Percentiles rank a stretch among this genome's conserved stretches.
Conservation (phyloP, 306 rosid species). For the Prunus mira region DNA sequence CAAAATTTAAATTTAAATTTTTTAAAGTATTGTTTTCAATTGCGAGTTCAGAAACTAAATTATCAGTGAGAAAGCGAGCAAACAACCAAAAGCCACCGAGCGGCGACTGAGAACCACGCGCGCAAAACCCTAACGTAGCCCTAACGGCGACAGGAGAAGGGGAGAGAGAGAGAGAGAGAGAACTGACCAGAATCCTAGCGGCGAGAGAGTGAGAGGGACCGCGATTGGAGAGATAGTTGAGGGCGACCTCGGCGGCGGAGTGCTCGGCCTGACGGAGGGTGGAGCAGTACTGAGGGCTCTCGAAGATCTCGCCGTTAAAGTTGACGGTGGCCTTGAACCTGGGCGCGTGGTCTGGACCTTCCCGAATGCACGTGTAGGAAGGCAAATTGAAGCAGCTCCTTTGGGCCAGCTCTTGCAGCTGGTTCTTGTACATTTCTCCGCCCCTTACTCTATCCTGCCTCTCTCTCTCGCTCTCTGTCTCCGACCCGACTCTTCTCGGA, state of each 20-base stretch:
- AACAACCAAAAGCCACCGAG: background rate
- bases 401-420: constrained; percentile 99
- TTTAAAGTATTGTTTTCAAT: background rate
- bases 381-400: constrained; percentile 98
- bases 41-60: constrained; percentile 1
- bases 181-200: constrained; percentile 81
- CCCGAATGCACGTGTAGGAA: constrained; percentile 85
- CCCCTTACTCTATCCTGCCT: background rate
- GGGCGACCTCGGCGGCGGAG: constrained; percentile 99
- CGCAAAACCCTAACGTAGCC: constrained; percentile 22
- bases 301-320: constrained; percentile 95
- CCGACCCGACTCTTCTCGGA: background rate
- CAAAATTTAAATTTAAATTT: background rate
- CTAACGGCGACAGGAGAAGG: constrained; percentile 13
- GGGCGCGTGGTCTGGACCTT: constrained; percentile 99
- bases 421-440: constrained; percentile 98
- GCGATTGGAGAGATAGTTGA: constrained; percentile 77
- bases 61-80: constrained; percentile 13
- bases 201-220: constrained; percentile 95
- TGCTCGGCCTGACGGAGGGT: constrained; percentile 98
- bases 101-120: background rate
- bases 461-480: background rate
- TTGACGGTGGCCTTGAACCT: constrained; percentile 92
- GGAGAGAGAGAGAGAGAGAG: background rate
- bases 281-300: constrained; percentile 77